Evolutionary conservation across 2,329 filamentous ascomycete genomes (phyloP).

Genomic region (Fusarium austroafricanum): DNA sequence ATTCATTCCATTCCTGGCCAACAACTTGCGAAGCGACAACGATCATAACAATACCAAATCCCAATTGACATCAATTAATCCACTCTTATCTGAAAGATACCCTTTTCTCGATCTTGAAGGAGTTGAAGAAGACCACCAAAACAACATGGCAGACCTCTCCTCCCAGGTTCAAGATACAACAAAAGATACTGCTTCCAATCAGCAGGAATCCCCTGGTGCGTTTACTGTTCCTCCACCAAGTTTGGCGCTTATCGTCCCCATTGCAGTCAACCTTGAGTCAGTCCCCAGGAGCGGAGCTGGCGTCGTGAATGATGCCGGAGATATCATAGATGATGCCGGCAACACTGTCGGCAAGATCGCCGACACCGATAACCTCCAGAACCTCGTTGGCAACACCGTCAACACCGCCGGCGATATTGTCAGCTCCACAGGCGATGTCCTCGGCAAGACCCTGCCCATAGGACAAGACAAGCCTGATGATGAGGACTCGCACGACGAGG

Average conservation of each 20-base stretch:
- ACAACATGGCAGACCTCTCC: conserved; percentile 41
- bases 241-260: conserved; percentile 44
- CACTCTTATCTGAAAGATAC: conserved; percentile 31
- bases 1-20: conserved; percentile 36
- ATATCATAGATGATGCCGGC: conserved; percentile 58
- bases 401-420: conserved; percentile 52
- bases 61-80: conserved; percentile 30
- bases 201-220: conserved; percentile 50
- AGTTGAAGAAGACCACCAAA: conserved; percentile 4
- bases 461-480: conserved; percentile 45
- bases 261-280: conserved; percentile 47
- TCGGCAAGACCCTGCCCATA: conserved; percentile 55
- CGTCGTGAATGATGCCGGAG: conserved; percentile 58
- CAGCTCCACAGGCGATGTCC: conserved; percentile 54
- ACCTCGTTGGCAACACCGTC: conserved; percentile 57
- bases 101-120: conserved; percentile 31
- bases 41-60: conserved; percentile 24
- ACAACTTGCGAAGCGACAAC: conserved; percentile 24
- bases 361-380: conserved; percentile 54
- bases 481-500: conserved; percentile 38
- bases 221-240: conserved; percentile 38
- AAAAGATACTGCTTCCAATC: conserved; percentile 41
- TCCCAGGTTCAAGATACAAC: conserved; percentile 50
- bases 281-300: conserved; percentile 55
- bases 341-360: conserved; percentile 57